Evolutionary conservation across 2,329 filamentous ascomycete species (phyloP).

Genomic region (Alternaria rosae): DNA sequence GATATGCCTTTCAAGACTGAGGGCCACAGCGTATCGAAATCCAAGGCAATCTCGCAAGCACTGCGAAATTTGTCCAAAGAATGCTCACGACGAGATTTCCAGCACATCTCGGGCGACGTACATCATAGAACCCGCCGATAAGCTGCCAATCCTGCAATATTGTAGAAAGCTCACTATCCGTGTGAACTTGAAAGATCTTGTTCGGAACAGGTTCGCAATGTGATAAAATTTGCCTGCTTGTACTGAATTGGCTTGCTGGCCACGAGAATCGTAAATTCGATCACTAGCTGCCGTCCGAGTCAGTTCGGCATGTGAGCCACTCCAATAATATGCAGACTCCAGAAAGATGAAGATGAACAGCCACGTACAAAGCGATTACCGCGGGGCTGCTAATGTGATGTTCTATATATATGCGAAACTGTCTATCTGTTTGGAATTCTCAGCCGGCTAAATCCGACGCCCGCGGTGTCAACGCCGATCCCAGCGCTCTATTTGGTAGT

Average conservation of each 20-base stretch:
- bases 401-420: too few relatives aligned
- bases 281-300: too few relatives aligned
- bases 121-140: slow-evolving; percentile 24
- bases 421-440: too few relatives aligned
- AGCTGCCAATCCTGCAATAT: slow-evolving; percentile 22
- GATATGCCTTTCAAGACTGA: not conserved
- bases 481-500: slow-evolving; percentile 4
- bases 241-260: too few relatives aligned
- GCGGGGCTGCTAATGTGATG: too few relatives aligned
- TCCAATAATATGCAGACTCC: too few relatives aligned
- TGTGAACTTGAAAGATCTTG: slow-evolving; percentile 13
- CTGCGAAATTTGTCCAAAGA: not conserved
- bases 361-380: too few relatives aligned
- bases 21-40: not conserved
- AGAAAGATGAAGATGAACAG: too few relatives aligned
- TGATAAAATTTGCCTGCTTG: slow-evolving; percentile 23
- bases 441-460: too few relatives aligned
- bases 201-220: slow-evolving; percentile 17
- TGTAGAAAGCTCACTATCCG: slow-evolving; percentile 14
- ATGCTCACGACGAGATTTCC: not conserved
- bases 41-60: not conserved
- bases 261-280: too few relatives aligned
- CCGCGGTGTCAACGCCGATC: too few relatives aligned
- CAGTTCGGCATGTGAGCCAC: too few relatives aligned
- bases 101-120: not conserved